Evolutionary conservation across 768 basidiomycete genomes (phyloP), one percentile per base, ranked within the genome.

Genomic region (Daedalea quercina): DNA sequence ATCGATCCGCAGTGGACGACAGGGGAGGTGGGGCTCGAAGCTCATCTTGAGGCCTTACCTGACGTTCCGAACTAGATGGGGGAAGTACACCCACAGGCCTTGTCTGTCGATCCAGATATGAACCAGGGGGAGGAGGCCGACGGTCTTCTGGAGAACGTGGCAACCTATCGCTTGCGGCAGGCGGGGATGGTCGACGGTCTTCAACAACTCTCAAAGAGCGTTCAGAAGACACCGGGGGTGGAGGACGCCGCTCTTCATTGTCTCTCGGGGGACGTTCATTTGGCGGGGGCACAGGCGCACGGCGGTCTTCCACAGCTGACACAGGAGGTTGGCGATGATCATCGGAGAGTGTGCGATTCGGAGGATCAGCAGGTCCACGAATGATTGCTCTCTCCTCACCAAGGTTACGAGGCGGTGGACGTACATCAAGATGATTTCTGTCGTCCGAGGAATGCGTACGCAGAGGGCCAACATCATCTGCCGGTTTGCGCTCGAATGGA

Each of bases 401-500:
- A 9, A 61, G 47, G 22, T 51, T 50, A 12, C 60, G 60, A 28
- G 25, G 22, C 9, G 53, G 53, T 34, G 51, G 56, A 17, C 55
- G 37, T 6, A 54, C 54, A 1, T 45, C 53, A 22, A 55, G 51
- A 24, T 54, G 44, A 20, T 50, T 56, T 40, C 57, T 64, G 44
- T 70, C 67, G 54, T 67, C 65, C 22, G 61, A 52, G 47, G 66
- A 55, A 34, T 66, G 63, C 31, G 59, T 53, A 47, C 54, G 59
- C 46, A 52, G 61, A 46, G n/a, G 64, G 65, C 31, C 60, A 63
- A 46, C 58, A 65, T 42, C 50, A 62, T 63, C 60, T 37, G 61
- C 60, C 24, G 57, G 46, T 50, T 57, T 63, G 13, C 71, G 65
- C 54, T 67, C 67, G 52, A 64, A 66, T 44, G 71, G 71, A 20